Evolutionary conservation across 768 basidiomycete genomes (phyloP), one percentile per base, ranked within the genome.

Genomic region (Lyophyllum semitale): DNA sequence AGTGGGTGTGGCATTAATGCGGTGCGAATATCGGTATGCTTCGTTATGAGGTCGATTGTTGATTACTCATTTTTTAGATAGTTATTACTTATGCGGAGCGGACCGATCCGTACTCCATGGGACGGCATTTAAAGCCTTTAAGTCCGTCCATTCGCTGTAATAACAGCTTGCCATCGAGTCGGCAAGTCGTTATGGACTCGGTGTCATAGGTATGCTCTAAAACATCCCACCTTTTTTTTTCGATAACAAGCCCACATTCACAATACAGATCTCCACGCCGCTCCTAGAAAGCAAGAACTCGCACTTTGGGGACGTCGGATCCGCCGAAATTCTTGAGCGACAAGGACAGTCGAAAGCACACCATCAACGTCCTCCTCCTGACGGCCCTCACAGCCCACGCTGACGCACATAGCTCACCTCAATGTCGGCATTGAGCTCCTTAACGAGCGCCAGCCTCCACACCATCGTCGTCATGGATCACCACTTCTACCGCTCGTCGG

Each of bases 281-380:
- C 85, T 1, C 85, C 88, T 1, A 89, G 89, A 8, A 89, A 87
- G 63, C 89, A 91, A 62, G 91, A 90, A 88, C 65, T 66, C 85
- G 1, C 88, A 91, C 61, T 77, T 82, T 6, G 88, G 88, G n/a
- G 5, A 83, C 84, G 2, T 85, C 83, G 17, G 74, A 77, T 15
- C 54, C 72, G n/a, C 70, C 83, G 12, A 71, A 71, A 15, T 85
- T 87, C 61, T 84, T 87, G 63, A 68, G 67, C 18, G 68, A 75
- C 27, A 60, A 63, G 17, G 70, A 65, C 48, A 77, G 83, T 61
- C 76, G 80, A 49, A 62, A 70, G 3, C 78, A 77, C 32, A 83
- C 84, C 0, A 69, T 78, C 22, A 71, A 74, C 32, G 74, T 81
- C 33, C 77, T 89, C 23, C 72, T 88, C 15, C 58, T 75, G 8